Base-by-base conservation (phyloP, 2,329 filamentous ascomycete genomes). In the Beauveria pseudobassiana region DNA sequence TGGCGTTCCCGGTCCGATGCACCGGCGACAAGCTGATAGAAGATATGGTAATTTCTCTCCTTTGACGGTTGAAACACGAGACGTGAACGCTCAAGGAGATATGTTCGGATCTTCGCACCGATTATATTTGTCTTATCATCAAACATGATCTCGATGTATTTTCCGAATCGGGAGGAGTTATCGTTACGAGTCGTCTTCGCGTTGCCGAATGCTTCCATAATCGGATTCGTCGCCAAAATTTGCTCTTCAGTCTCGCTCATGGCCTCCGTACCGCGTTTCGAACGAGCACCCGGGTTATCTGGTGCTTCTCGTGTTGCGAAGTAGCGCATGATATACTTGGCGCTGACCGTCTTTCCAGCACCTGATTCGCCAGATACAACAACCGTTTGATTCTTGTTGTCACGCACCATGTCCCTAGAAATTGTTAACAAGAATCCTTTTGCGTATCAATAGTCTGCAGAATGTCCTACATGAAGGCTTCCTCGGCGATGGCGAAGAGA, bases 141-240 rank as follows among this genome's bases (percentile, higher is more conserved):
- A 75, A 99, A 99, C 91, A 98, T 93, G 73, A 99, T 99, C 79
- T 99, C 95, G 69, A 99, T 98, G 76, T 99, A 99, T 82, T 99
- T 99, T 75, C 95, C 95, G 76, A 99, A 99, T 71, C 95, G 87
- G 48, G 95, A 99, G 50, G 95, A 99, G 78, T 99, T 99, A 78
- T 99, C 95, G 78, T 99, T 99, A 74, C 95, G 85, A 12, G 95
- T 99, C n/a, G 95, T 99, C 80, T 99, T 99, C 60, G 95, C 95
- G 79, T 99, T 99, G 74, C 95, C 95, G 72, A 99, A 99, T 40
- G 95, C 93, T 84, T 99, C 95, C 95, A 99, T 99, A 74, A 99
- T 96, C 45, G 95, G 95, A 74, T 99, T 99, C 59, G 95, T 99
- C 34, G 95, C 95, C 67, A 99, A 80, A 72, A 99, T 99, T 75